phyloP scores from a whole-genome alignment of 352 stramenopile genomes.

The Hyaloperonospora arabidopsidis region DNA sequence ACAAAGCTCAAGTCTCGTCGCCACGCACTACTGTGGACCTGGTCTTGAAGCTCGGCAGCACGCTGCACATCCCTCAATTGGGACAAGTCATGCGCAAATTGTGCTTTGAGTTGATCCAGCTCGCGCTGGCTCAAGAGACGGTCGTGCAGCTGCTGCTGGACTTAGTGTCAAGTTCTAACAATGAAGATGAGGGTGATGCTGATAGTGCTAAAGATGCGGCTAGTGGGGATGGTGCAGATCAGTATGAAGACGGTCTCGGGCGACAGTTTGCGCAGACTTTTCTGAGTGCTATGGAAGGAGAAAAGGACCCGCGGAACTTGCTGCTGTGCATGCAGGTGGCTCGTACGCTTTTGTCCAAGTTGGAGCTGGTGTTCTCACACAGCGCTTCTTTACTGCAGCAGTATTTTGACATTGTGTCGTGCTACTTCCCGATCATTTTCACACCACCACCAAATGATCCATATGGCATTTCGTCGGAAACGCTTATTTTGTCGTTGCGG shows the following conservation, averaged over 20 bases:
- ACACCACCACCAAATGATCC: slow-evolving; percentile 85
- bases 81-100: slow-evolving; percentile 82
- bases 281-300: slow-evolving; percentile 78
- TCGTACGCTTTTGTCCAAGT: slow-evolving; percentile 43
- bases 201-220: slow-evolving; percentile 11
- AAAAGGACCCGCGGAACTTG: slow-evolving; percentile 86
- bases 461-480: slow-evolving; percentile 86
- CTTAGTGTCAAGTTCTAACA: slow-evolving; percentile 13
- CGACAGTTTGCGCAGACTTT: slow-evolving; percentile 64
- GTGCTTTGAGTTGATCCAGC: slow-evolving; percentile 76
- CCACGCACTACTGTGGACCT: slow-evolving; percentile 46
- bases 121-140: slow-evolving; percentile 47
- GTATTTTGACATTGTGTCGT: slow-evolving; percentile 87
- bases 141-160: slow-evolving; percentile 48
- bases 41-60: slow-evolving; percentile 52
- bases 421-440: slow-evolving; percentile 90
- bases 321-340: slow-evolving; percentile 73
- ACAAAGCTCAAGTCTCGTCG: slow-evolving; percentile 46
- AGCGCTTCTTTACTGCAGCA: slow-evolving; percentile 67
- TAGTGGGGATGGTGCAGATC: too few relatives aligned
- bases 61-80: slow-evolving; percentile 73
- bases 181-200: slow-evolving; percentile 15
- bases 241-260: slow-evolving; percentile 30
- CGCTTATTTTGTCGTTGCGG: slow-evolving; percentile 71
- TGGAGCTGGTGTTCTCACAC: slow-evolving; percentile 54